A percentile compares a stretch with the other conserved stretches of the same genome.
Evolutionary conservation across 345 rosid species (phyloP).

Genomic region (Carallia pectinifolia): DNA sequence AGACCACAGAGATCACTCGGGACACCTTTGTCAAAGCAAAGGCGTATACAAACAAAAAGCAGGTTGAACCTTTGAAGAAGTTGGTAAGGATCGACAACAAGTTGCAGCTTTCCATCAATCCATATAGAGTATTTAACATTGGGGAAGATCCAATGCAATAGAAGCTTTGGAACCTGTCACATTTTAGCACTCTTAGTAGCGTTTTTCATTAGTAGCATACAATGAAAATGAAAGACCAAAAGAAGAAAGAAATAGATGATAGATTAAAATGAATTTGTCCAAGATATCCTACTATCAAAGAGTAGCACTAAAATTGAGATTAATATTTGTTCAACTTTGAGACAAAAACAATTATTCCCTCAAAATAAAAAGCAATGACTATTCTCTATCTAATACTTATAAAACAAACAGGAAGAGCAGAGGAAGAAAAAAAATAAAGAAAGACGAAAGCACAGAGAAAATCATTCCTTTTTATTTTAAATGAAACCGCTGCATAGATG

Average conservation of each 20-base stretch:
- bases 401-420: not conserved
- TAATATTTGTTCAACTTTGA: not conserved
- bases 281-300: not conserved
- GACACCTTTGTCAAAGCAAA: not conserved
- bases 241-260: not conserved
- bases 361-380: not conserved
- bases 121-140: slow-evolving; percentile 75
- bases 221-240: not conserved
- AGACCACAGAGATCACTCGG: not conserved
- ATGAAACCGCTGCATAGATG: too few relatives aligned
- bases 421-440: not conserved
- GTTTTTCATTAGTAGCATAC: not conserved
- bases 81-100: slow-evolving; percentile 85
- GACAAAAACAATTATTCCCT: not conserved
- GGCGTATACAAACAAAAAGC: slow-evolving; percentile 3
- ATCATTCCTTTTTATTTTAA: too few relatives aligned
- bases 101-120: slow-evolving; percentile 91
- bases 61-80: slow-evolving; percentile 66
- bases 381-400: not conserved
- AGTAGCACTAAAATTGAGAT: not conserved
- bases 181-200: slow-evolving; percentile 12
- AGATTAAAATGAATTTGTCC: not conserved
- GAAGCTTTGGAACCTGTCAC: slow-evolving; percentile 82
- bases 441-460: too few relatives aligned
- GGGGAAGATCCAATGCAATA: slow-evolving; percentile 76